Percentiles rank a stretch among this genome's conserved stretches.
phyloP scores from a whole-genome alignment of 2,329 filamentous ascomycete genomes.

The Penicillium vulpinum region DNA sequence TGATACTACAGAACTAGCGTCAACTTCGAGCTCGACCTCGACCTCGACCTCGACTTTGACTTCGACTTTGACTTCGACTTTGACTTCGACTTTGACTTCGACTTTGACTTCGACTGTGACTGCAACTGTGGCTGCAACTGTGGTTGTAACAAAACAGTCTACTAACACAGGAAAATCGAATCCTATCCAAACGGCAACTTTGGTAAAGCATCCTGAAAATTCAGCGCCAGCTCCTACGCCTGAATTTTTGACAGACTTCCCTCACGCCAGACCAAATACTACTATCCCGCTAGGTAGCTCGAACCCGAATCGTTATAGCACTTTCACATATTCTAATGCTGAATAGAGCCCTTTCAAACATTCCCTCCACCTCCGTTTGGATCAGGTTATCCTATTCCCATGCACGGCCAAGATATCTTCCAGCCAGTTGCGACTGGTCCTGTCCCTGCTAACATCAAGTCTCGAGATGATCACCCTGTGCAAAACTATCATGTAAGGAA shows the following conservation, averaged over 20 bases:
- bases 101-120: too few relatives aligned
- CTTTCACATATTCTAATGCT: not conserved
- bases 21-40: too few relatives aligned
- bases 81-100: too few relatives aligned
- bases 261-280: not conserved
- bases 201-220: not conserved
- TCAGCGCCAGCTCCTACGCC: not conserved
- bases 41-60: too few relatives aligned
- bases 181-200: not conserved
- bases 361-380: not conserved
- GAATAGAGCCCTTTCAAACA: not conserved
- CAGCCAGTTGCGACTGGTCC: slow-evolving; percentile 41
- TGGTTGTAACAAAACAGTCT: slow-evolving; percentile 3
- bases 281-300: not conserved
- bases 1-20: too few relatives aligned
- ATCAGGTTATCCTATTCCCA: slow-evolving; percentile 14
- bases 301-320: not conserved
- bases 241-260: not conserved
- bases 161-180: not conserved
- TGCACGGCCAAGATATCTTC: slow-evolving; percentile 46
- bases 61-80: too few relatives aligned
- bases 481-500: slow-evolving; percentile 40
- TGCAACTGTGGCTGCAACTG: too few relatives aligned
- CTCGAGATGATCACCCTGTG: slow-evolving; percentile 46
- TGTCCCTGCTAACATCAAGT: slow-evolving; percentile 40